Evolutionary conservation across 768 basidiomycete species (phyloP).

Genomic region (Rhizopogon rudus): DNA sequence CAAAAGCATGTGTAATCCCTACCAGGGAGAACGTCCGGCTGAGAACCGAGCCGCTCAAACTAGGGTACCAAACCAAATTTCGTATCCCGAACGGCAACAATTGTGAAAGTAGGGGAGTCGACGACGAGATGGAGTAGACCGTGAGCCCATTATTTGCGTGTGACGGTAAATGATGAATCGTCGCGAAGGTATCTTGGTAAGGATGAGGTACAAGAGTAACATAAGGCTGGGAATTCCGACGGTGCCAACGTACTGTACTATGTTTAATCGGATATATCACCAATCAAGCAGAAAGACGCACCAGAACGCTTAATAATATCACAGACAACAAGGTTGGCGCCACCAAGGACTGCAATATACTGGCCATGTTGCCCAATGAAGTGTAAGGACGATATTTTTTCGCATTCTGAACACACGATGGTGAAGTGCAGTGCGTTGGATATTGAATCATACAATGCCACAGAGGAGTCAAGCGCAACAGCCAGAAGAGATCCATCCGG

Average conservation of each 20-base stretch:
- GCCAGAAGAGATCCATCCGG: slow-evolving; percentile 83
- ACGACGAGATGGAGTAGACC: slow-evolving; percentile 44
- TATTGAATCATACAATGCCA: slow-evolving; percentile 71
- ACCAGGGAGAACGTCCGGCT: slow-evolving; percentile 49
- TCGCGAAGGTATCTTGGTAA: slow-evolving; percentile 51
- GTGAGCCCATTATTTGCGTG: slow-evolving; percentile 33
- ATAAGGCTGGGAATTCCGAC: slow-evolving; percentile 33
- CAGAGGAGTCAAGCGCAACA: slow-evolving; percentile 57
- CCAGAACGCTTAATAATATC: slow-evolving; percentile 62
- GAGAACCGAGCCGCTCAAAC: slow-evolving; percentile 26
- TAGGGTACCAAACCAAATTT: slow-evolving; percentile 37
- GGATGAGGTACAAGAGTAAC: slow-evolving; percentile 51
- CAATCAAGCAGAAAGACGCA: slow-evolving; percentile 28
- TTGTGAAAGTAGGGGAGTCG: slow-evolving; percentile 37
- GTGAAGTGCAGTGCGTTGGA: slow-evolving; percentile 57
- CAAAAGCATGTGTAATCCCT: slow-evolving; percentile 65
- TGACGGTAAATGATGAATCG: slow-evolving; percentile 38
- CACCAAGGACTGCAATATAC: slow-evolving; percentile 55
- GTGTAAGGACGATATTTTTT: slow-evolving; percentile 36
- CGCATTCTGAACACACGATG: slow-evolving; percentile 53
- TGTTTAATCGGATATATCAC: neutral
- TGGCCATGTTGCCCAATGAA: slow-evolving; percentile 75
- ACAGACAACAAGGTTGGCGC: slow-evolving; percentile 58
- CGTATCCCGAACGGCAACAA: slow-evolving; percentile 62
- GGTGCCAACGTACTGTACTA: slow-evolving; percentile 55